Percentiles rank a stretch among this genome's conserved stretches.
Conservation (phyloP, 164 flowering plant genomes). For the Santalum album region DNA sequence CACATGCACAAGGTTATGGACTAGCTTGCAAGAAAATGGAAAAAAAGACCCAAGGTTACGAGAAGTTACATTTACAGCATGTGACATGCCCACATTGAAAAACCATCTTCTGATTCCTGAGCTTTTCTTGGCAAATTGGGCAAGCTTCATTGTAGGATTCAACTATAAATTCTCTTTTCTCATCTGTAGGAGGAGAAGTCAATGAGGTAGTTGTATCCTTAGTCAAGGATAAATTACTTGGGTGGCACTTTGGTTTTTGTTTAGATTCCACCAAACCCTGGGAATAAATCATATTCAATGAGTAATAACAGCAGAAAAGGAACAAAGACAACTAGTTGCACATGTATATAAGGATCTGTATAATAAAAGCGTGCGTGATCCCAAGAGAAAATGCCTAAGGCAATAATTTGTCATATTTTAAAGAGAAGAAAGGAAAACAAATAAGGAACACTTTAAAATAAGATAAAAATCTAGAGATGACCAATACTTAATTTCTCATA, state of each 20-base stretch:
- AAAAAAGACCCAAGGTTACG: neutral
- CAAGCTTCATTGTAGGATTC: slow-evolving; percentile 52
- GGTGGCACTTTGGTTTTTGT: slow-evolving; percentile 25
- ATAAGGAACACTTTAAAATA: no score
- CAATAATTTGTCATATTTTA: no score
- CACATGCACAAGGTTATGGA: no score
- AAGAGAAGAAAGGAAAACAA: no score
- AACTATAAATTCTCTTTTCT: slow-evolving; percentile 17
- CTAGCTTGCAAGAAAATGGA: slow-evolving; percentile 1
- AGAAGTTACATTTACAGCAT: slow-evolving; percentile 83
- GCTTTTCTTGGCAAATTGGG: slow-evolving; percentile 91
- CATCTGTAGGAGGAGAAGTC: slow-evolving; percentile 10
- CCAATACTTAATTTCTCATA: no score
- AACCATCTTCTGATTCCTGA: slow-evolving; percentile 72
- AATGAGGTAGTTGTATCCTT: slow-evolving; percentile 20
- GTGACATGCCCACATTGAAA: slow-evolving; percentile 91
- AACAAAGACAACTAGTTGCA: neutral
- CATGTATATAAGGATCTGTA: no score
- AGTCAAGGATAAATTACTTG: slow-evolving; percentile 22
- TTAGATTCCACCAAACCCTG: slow-evolving; percentile 78
- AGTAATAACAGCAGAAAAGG: slow-evolving; percentile 4
- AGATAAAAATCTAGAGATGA: no score
- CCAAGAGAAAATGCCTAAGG: no score
- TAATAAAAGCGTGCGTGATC: no score
- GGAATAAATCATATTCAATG: slow-evolving; percentile 7